Base-by-base conservation (phyloP, 495 filamentous ascomycete species). In the Penicillium desertorum region DNA sequence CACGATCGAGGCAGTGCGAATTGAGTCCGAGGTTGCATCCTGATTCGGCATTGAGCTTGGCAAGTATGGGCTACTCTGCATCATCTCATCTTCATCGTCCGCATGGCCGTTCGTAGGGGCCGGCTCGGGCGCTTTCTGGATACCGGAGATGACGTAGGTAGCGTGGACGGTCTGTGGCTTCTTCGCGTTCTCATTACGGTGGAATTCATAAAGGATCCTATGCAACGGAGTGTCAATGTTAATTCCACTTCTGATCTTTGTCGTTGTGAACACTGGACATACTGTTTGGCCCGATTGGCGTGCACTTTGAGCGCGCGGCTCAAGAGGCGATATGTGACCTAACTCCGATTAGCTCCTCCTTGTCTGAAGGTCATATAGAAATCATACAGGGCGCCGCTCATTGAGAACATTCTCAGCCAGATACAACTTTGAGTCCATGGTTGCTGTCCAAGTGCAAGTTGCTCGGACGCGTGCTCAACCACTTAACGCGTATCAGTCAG, bases 201-300 rank as follows among this genome's bases (percentile, higher is more conserved):
- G 81, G 62, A 96, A 98, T 14, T 96, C 92, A 71, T 86, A 96
- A 2, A 98, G 85, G 81, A 97, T 92, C 63, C 92, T 94, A 47
- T 12, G 19, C n/a, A 16, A 10, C 10, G 9, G 16, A 52, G 32
- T 9, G 39, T 47, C 27, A 58, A 56, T 11, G 51, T 54, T 17
- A 47, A 11, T 16, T 32, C 19, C 25, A 45, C 27, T 4, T 20
- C 12, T 11, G 42, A 48, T 11, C 51, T 50, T n/a, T 50, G 29
- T 20, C 44, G 20, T 30, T 43, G 49, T 9, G 2, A 43, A 37
- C 30, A 7, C 7, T 32, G 9, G 45, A 75, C 75, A 59, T 73
- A 89, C 90, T 91, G 83, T 73, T 96, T 96, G 4, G 91, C 91
- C 16, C 79, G 65, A 66, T 94, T 92, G 73, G 86, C 84, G 67